Conservation (phyloP, 2,329 filamentous ascomycete species). For the Arthroderma sp. region DNA sequence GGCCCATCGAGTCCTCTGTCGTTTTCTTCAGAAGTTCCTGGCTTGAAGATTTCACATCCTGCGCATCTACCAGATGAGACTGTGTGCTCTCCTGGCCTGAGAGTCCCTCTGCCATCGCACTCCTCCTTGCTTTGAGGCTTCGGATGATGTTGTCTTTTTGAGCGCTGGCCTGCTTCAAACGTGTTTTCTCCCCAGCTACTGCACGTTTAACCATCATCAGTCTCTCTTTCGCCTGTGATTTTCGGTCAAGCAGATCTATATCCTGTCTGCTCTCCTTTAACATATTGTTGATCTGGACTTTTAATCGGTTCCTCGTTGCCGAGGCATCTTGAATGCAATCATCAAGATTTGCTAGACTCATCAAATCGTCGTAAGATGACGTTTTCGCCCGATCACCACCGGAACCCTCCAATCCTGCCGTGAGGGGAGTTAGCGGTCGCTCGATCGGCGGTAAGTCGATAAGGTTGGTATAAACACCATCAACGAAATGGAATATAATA, state of each 20-base stretch:
- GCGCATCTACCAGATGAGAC: slow-evolving; percentile 49
- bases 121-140: slow-evolving; percentile 52
- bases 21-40: slow-evolving; percentile 43
- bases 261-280: slow-evolving; percentile 25
- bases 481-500: slow-evolving; percentile 69
- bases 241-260: slow-evolving; percentile 20
- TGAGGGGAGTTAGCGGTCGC: slow-evolving; percentile 10
- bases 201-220: slow-evolving; percentile 33
- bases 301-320: slow-evolving; percentile 58
- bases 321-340: slow-evolving; percentile 84
- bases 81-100: slow-evolving; percentile 46
- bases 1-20: slow-evolving; percentile 59
- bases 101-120: slow-evolving; percentile 54
- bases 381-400: slow-evolving; percentile 44
- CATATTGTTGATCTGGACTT: slow-evolving; percentile 58
- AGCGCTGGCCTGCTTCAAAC: slow-evolving; percentile 48
- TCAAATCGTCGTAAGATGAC: slow-evolving; percentile 75
- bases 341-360: slow-evolving; percentile 77
- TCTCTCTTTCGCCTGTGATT: slow-evolving; percentile 28
- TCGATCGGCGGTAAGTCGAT: slow-evolving; percentile 48
- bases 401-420: slow-evolving; percentile 15
- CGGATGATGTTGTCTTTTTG: slow-evolving; percentile 54
- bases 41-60: slow-evolving; percentile 45
- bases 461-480: slow-evolving; percentile 71
- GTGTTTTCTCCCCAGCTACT: slow-evolving; percentile 51